phyloP scores from a whole-genome alignment of 2,329 filamentous ascomycete species.

The Aspergillus pseudoviridinutans region DNA sequence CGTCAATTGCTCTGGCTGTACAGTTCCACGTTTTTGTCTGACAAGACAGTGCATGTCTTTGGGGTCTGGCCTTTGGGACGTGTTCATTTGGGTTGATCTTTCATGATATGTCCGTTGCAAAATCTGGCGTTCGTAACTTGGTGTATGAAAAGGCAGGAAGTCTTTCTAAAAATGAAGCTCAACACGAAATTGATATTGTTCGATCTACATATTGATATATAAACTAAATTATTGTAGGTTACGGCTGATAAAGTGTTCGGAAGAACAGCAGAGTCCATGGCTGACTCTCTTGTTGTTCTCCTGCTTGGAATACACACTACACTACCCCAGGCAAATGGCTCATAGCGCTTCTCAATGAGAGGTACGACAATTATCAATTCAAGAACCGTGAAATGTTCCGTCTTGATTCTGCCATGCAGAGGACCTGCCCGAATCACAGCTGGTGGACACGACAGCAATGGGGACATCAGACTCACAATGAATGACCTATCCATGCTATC shows the following conservation, averaged over 20 bases:
- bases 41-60: conserved; percentile 37
- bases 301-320: too few species aligned
- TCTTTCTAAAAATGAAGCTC: conserved; percentile 17
- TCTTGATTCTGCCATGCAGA: too few species aligned
- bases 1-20: conserved; percentile 31
- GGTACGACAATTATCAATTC: too few species aligned
- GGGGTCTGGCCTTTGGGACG: conserved; percentile 35
- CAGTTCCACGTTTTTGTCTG: conserved; percentile 34
- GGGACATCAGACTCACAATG: too few species aligned
- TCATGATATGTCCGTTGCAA: conserved; percentile 33
- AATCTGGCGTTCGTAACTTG: conserved; percentile 36
- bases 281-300: too few species aligned
- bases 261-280: too few species aligned
- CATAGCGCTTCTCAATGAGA: too few species aligned
- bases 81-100: conserved; percentile 28
- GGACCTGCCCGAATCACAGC: too few species aligned
- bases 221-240: background rate
- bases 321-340: too few species aligned
- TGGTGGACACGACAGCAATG: too few species aligned
- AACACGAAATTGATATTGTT: conserved; percentile 3
- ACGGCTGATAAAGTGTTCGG: background rate
- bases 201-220: background rate
- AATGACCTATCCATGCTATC: too few species aligned
- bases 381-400: too few species aligned
- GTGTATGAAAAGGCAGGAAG: conserved; percentile 40